phyloP scores from a whole-genome alignment of 805 yeast species.

The Pichia pseudocactophila region DNA sequence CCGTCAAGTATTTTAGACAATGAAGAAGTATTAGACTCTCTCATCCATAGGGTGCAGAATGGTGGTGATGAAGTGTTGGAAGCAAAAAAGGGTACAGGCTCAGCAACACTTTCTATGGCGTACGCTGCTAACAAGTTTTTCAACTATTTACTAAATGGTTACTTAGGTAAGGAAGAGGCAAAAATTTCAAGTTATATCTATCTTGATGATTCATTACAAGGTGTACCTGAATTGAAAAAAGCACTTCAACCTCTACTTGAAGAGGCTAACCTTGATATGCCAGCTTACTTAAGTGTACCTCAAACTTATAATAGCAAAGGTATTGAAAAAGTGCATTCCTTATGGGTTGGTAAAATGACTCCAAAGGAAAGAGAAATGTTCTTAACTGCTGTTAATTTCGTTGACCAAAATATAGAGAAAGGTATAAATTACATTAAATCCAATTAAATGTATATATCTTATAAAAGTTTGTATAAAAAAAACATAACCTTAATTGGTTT shows the following conservation, averaged over 20 bases:
- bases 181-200: conserved; percentile 56
- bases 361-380: conserved; percentile 48
- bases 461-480: too few relatives aligned
- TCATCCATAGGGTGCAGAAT: conserved; percentile 82
- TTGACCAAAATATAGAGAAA: conserved; percentile 47
- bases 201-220: conserved; percentile 39
- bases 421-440: conserved; percentile 38
- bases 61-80: conserved; percentile 95
- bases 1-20: conserved; percentile 26
- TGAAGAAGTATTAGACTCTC: conserved; percentile 35
- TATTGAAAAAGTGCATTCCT: conserved; percentile 45
- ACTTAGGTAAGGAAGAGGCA: conserved; percentile 40
- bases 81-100: conserved; percentile 91
- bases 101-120: conserved; percentile 91
- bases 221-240: conserved; percentile 40
- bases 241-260: conserved; percentile 3
- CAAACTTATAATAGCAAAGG: conserved; percentile 47
- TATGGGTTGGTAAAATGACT: conserved; percentile 40
- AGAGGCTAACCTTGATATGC: conserved; percentile 18
- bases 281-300: conserved; percentile 47
- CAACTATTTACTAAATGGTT: conserved; percentile 36
- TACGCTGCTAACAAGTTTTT: conserved; percentile 78
- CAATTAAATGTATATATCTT: background rate
- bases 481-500: too few relatives aligned
- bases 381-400: conserved; percentile 43